Percentiles rank a stretch among this genome's conserved stretches.
Conservation (phyloP, 139 green algal species). For the Chlamydomonas urium region DNA sequence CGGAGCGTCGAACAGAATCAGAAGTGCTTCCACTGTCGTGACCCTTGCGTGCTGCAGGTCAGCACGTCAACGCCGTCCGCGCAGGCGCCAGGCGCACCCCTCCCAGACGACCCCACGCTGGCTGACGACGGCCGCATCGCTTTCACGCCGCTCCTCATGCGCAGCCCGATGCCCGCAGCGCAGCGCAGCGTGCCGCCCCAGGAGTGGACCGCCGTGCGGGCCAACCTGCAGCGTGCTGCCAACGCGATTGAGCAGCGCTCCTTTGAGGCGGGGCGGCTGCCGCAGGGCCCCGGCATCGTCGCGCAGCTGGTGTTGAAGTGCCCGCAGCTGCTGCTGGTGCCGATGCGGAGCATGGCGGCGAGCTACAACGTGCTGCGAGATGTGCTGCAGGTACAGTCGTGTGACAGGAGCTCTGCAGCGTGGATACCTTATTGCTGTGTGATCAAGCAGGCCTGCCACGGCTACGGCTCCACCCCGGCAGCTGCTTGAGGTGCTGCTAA, state of each 20-base stretch:
- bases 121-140: slow-evolving; percentile 2
- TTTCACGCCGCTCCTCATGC: slow-evolving; percentile 10
- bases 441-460: no score
- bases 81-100: background rate
- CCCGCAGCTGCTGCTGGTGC: slow-evolving; percentile 8
- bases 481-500: background rate
- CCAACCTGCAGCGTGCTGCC: background rate
- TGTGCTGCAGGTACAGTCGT: no score
- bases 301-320: slow-evolving; percentile 1
- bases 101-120: slow-evolving; percentile 10
- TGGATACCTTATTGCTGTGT: no score
- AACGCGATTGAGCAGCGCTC: background rate
- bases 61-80: no score
- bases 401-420: no score
- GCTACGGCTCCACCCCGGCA: no score
- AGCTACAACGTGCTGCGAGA: no score
- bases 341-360: no score
- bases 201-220: background rate
- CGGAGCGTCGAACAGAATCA: no score
- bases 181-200: background rate
- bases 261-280: background rate
- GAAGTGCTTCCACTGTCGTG: no score
- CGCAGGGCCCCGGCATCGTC: background rate
- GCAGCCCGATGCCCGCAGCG: slow-evolving; percentile 1
- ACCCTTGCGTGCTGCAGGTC: no score